Conservation (phyloP, 768 basidiomycete genomes). For the Hortiboletus campestris region DNA sequence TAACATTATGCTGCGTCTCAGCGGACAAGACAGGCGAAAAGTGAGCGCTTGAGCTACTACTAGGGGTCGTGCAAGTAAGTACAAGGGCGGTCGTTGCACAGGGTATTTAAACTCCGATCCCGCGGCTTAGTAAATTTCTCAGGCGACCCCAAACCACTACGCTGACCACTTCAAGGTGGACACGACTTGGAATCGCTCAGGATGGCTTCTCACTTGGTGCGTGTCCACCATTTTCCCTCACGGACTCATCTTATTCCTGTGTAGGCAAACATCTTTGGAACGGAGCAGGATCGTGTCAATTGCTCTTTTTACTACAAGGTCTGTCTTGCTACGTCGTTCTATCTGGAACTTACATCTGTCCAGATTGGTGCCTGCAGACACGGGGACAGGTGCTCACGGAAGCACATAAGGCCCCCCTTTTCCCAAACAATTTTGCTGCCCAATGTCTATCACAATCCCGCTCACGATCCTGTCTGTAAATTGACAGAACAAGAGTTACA, state of each 20-base stretch:
- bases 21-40: no score
- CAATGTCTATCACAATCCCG: conserved; percentile 98
- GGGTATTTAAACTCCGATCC: conserved; percentile 21
- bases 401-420: conserved; percentile 97
- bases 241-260: conserved; percentile 1
- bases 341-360: conserved; percentile 5
- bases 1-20: no score
- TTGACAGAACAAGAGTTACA: conserved; percentile 84
- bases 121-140: conserved; percentile 19
- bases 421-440: conserved; percentile 95
- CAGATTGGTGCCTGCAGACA: conserved; percentile 98
- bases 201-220: conserved; percentile 79
- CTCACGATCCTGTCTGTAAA: conserved; percentile 88
- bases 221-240: background rate
- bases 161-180: background rate
- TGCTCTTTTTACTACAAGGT: conserved; percentile 99
- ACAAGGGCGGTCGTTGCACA: no score
- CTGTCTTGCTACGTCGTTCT: conserved; percentile 19
- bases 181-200: background rate
- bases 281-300: conserved; percentile 94
- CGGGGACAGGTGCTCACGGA: conserved; percentile 96
- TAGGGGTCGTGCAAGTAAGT: no score
- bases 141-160: background rate
- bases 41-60: no score
- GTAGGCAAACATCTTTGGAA: conserved; percentile 94